phyloP scores from a whole-genome alignment of 331 rosid species.

The Telfairia occidentalis region DNA sequence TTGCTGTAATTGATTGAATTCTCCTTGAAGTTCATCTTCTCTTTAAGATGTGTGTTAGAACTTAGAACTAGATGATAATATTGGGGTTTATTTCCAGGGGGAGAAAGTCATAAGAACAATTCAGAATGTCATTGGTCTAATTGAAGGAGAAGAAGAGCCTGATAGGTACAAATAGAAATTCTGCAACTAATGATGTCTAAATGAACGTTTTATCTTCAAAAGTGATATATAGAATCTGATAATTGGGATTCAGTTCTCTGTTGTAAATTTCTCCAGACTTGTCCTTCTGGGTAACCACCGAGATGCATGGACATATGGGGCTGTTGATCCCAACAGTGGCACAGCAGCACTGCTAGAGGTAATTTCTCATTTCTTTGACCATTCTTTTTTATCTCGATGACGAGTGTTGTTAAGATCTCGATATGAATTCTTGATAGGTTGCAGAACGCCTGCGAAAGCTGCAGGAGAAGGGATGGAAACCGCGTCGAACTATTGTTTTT shows the following conservation, averaged over 20 bases:
- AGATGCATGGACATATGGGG: slow-evolving; percentile 88
- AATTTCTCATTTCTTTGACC: not conserved
- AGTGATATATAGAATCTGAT: not conserved
- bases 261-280: slow-evolving; percentile 35
- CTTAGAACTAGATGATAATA: not conserved
- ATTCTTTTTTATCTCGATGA: not conserved
- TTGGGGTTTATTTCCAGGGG: slow-evolving; percentile 32
- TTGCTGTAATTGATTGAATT: not conserved
- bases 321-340: slow-evolving; percentile 79
- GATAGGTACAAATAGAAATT: slow-evolving; percentile 35
- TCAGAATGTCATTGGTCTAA: slow-evolving; percentile 59
- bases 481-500: slow-evolving; percentile 58
- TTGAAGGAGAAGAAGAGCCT: slow-evolving; percentile 74
- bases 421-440: slow-evolving; percentile 18
- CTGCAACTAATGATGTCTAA: not conserved
- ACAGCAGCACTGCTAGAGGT: slow-evolving; percentile 73
- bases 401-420: not conserved
- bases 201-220: not conserved
- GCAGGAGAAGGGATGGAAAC: slow-evolving; percentile 60
- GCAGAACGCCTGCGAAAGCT: slow-evolving; percentile 52
- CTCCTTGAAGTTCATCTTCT: not conserved
- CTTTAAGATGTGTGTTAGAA: not conserved
- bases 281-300: slow-evolving; percentile 74
- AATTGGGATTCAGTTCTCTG: not conserved
- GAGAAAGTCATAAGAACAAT: slow-evolving; percentile 34